phyloP scores from a whole-genome alignment of 257 asterid species.

The Verbascum thapsus region DNA sequence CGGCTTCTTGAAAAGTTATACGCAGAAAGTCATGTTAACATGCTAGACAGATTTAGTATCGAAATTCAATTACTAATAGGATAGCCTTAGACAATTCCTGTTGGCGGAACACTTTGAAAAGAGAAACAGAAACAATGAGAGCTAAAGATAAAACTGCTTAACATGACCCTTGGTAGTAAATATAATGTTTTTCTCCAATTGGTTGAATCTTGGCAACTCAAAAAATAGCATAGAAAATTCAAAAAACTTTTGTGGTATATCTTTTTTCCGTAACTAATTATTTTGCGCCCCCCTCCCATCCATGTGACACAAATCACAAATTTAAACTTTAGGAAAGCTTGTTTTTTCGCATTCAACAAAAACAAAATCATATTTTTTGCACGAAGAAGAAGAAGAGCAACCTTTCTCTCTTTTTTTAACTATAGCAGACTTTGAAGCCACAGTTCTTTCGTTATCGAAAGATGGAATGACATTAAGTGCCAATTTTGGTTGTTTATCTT shows the following conservation, averaged over 20 bases:
- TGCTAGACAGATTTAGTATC: too few species aligned
- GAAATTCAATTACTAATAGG: not conserved
- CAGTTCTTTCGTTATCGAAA: constrained; percentile 20
- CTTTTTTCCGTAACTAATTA: not conserved
- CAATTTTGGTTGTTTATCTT: constrained; percentile 38
- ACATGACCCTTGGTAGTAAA: not conserved
- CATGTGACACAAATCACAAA: constrained; percentile 8
- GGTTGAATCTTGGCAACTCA: not conserved
- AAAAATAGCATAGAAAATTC: too few species aligned
- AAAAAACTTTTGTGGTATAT: too few species aligned
- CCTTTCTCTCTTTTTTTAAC: constrained; percentile 37
- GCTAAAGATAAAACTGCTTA: not conserved
- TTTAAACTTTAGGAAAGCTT: constrained; percentile 27
- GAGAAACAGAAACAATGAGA: not conserved
- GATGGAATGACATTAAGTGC: constrained; percentile 35
- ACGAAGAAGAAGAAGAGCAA: constrained; percentile 22
- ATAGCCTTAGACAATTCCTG: not conserved
- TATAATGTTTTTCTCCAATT: not conserved
- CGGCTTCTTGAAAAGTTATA: constrained; percentile 17
- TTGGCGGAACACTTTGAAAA: too few species aligned
- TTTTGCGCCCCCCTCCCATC: not conserved
- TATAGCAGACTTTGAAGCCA: constrained; percentile 28
- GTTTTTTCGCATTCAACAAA: constrained; percentile 7
- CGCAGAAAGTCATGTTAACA: not conserved
- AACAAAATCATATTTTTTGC: constrained; percentile 10